These are phyloP conservation scores for Phoma sp. DNA, from an alignment of 2,329 filamentous ascomycete genomes.

Conservation along the genomic window DNA sequence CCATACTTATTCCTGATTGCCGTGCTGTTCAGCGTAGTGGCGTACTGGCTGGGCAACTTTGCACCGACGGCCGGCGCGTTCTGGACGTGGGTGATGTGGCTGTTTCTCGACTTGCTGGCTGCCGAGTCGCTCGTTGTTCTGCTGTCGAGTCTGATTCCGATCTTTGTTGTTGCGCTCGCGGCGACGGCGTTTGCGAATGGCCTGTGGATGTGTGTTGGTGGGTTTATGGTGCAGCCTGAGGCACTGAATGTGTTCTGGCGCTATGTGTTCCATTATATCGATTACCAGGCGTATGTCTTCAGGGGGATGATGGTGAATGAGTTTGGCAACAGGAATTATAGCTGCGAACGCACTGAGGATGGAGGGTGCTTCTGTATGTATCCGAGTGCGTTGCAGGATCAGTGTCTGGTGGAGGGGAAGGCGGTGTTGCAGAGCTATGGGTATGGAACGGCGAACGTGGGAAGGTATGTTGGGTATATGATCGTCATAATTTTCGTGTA, in stretches of 20 bases:
- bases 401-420: constrained; percentile 75
- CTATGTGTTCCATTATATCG: constrained; percentile 88
- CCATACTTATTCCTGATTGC: constrained; percentile 83
- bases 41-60: constrained; percentile 84
- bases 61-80: constrained; percentile 70
- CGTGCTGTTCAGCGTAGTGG: constrained; percentile 75
- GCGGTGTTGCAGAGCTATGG: constrained; percentile 75
- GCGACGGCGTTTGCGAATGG: constrained; percentile 86
- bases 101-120: constrained; percentile 83
- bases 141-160: constrained; percentile 74
- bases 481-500: constrained; percentile 78
- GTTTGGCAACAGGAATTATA: constrained; percentile 71
- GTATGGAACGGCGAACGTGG: constrained; percentile 68
- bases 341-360: constrained; percentile 56
- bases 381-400: constrained; percentile 63
- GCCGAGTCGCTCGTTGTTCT: constrained; percentile 85
- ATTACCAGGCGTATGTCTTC: constrained; percentile 87
- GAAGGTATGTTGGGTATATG: constrained; percentile 79
- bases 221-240: constrained; percentile 77
- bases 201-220: constrained; percentile 86
- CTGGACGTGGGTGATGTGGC: constrained; percentile 81
- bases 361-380: constrained; percentile 74
- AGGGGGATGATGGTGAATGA: constrained; percentile 95
- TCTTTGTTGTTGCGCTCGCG: constrained; percentile 81
- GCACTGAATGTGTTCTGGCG: constrained; percentile 84